A percentile compares a stretch with the other conserved stretches of the same genome.
phyloP scores from a whole-genome alignment of 768 basidiomycete genomes.

The Lyophyllum decastes region DNA sequence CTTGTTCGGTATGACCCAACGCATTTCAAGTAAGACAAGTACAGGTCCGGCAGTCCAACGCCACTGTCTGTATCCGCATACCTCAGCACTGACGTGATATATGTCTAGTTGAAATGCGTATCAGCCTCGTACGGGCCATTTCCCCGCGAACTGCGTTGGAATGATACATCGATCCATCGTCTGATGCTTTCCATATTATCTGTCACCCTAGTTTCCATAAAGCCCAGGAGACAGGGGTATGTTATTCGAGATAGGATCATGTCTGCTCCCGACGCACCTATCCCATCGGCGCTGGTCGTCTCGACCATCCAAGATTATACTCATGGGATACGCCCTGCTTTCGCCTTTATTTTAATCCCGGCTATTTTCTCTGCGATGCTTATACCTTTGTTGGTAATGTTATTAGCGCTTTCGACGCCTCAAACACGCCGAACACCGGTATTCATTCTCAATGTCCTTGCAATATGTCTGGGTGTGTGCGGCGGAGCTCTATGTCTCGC shows the following conservation, averaged over 20 bases:
- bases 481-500: not conserved
- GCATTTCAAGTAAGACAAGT: too few species aligned
- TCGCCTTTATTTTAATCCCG: not conserved
- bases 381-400: conserved; percentile 21
- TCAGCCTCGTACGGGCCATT: too few species aligned
- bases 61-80: too few species aligned
- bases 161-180: not conserved
- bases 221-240: not conserved
- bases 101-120: too few species aligned
- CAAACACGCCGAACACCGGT: conserved; percentile 18
- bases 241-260: not conserved
- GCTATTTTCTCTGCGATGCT: conserved; percentile 11
- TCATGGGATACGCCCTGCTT: not conserved
- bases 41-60: too few species aligned
- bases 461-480: conserved; percentile 12
- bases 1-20: too few species aligned
- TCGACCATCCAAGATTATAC: not conserved
- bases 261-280: not conserved
- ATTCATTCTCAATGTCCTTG: conserved; percentile 26
- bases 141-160: not conserved
- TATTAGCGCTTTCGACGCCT: conserved; percentile 25
- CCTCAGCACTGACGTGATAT: too few species aligned
- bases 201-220: not conserved
- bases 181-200: not conserved
- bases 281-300: not conserved